Base-by-base conservation (phyloP, 805 yeast genomes). In the Kodamaea hsintzibuensis region DNA sequence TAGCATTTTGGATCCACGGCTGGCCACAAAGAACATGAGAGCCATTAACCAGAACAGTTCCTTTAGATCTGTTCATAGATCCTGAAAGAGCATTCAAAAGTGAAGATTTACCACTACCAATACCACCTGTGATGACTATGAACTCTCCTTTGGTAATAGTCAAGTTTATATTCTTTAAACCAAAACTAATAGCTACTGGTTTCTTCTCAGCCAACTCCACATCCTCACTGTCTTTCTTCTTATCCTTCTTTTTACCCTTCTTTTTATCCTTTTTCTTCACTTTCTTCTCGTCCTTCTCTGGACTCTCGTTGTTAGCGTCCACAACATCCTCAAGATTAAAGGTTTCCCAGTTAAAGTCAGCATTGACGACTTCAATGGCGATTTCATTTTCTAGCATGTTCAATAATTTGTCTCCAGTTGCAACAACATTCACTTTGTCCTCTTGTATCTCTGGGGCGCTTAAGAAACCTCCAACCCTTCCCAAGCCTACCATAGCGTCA, bases 1-100 rank as follows among this genome's bases (percentile, higher is more conserved):
- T 86, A 1, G 88, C 83, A 68, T 89, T 90, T 63, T 88, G 92
- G 43, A 90, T 82, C 96, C 96, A 90, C 13, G 92, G 93, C 43
- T 80, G 80, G 17, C 92, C 89, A 81, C 80, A 61, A 62, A 82
- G 62, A 27, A 83, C 62, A 8, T 81, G 57, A 0, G 78, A 70
- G 1, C 93, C 92, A 57, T 77, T 76, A 5, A 83, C 72, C 38
- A 69, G 68, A 2, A 86, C 74, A 0, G 63, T 51, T 42, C 96
- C 96, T 0, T 61, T 43, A 0, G 69, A 69, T 59, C 80, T 80
- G 14, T 76, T 74, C 90, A 90, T 88, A 40, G 82, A 78, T 0
- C 96, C 96, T 7, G 88, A 76, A 50, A 90, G 70, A 0, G 96
- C 91, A 60, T 76, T 78, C 48, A 90, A 72, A 22, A 91, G 71